Base-by-base conservation (phyloP, 2,329 filamentous ascomycete genomes). In the Dactylellina leptospora region DNA sequence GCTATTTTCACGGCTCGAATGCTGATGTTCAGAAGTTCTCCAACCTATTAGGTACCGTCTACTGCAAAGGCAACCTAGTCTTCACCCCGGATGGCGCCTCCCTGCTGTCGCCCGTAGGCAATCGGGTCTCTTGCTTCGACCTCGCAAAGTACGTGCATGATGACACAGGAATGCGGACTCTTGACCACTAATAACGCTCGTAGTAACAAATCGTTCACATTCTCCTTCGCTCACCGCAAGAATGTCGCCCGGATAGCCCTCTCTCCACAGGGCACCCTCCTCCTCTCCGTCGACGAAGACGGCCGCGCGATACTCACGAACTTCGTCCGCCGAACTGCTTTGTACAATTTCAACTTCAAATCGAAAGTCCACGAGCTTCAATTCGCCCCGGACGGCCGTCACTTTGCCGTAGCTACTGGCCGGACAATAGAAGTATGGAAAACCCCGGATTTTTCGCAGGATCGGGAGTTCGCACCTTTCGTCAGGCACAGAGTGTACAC, bases 281-380 rank as follows among this genome's bases (percentile, higher is more conserved):
- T 99, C 18, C 88, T 99, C 75, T 91, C 93, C 5, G 85, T 99
- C 75, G 96, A 99, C 82, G 90, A 97, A 81, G 91, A 96, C 83
- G 95, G 95, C 71, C 90, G 90, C 77, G 92, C 93, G 28, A 96
- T 99, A 60, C 84, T 99, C 74, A 96, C 93, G 59, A 96, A 97
- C 78, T 88, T 97, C 36, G 88, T 87, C 25, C 89, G 93, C 74
- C 88, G 92, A 74, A 90, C 97, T 75, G 86, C 90, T 4, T 88
- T 99, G 58, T 96, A 97, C 78, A 89, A 97, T 80, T 97, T 99
- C 80, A 93, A 93, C n/a, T 96, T 99, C 82, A 90, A 90, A 77
- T 85, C 86, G n/a, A 83, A 87, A 11, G 88, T 96, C 38, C 91
- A 91, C 11, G 88, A 93, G 0, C 87, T 99, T 30, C 86, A 91